These are phyloP conservation scores for Blastobotrys serpentis DNA, from an alignment of 1,139 yeast genomes.

Conservation along the genomic window DNA sequence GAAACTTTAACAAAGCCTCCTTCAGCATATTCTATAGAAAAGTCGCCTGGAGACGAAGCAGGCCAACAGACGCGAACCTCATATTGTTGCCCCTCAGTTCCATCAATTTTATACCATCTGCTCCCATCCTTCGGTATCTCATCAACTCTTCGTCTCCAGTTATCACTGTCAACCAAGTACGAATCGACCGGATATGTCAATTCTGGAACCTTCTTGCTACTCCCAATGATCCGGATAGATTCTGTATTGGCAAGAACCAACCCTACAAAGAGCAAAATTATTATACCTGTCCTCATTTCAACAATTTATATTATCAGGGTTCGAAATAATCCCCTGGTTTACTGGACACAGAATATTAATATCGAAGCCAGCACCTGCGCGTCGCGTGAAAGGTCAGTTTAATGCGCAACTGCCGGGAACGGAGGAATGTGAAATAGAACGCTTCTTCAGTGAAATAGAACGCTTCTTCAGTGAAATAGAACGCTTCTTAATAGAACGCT, in stretches of 20 bases:
- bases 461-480: too few species aligned
- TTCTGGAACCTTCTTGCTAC: neutral
- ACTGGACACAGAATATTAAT: too few species aligned
- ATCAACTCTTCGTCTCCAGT: conserved; percentile 5
- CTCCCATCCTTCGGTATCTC: conserved; percentile 7
- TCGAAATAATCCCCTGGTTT: too few species aligned
- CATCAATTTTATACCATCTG: conserved; percentile 14
- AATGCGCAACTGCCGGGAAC: too few species aligned
- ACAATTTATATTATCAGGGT: too few species aligned
- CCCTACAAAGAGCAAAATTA: neutral
- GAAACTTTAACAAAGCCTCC: conserved; percentile 22
- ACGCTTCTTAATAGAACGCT: too few species aligned
- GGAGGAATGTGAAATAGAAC: too few species aligned
- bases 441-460: too few species aligned
- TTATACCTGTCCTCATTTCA: neutral
- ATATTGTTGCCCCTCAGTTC: conserved; percentile 27
- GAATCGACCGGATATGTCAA: conserved; percentile 1
- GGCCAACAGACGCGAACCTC: conserved; percentile 41
- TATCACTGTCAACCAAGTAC: conserved; percentile 2
- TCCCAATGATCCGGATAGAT: conserved; percentile 16
- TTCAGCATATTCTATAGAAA: conserved; percentile 27
- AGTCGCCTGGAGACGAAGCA: conserved; percentile 37
- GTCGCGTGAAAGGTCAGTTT: too few species aligned
- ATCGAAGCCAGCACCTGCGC: too few species aligned
- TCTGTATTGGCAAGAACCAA: conserved; percentile 18